Percentiles rank a stretch among this genome's conserved stretches.
Conservation (phyloP, 2,329 filamentous ascomycete genomes). For the Cercospora zeina region DNA sequence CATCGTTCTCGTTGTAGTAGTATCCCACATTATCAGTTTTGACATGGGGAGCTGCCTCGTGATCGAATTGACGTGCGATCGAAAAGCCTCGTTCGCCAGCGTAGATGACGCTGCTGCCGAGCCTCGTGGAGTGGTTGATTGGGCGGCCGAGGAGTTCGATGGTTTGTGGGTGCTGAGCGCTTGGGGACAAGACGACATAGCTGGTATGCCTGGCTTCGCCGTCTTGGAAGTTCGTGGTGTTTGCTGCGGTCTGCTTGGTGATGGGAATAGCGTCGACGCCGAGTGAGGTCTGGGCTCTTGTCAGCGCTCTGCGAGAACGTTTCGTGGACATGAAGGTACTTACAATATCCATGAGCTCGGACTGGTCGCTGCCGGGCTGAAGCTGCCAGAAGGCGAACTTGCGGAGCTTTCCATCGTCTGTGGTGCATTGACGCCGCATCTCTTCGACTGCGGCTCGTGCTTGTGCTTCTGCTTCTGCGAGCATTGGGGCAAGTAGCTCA, state of each 20-base stretch:
- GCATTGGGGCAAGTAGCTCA: not conserved
- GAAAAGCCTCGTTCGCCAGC: not conserved
- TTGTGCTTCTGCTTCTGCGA: not conserved
- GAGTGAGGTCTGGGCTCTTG: not conserved
- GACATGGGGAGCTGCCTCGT: not conserved
- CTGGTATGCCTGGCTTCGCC: not conserved
- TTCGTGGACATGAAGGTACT: not conserved
- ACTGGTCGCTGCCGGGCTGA: not conserved
- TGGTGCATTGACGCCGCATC: not conserved
- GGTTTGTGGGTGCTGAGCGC: not conserved
- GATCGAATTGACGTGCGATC: not conserved
- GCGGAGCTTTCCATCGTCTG: not conserved
- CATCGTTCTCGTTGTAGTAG: not conserved
- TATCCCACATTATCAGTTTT: not conserved
- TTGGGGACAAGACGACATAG: not conserved
- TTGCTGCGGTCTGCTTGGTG: not conserved
- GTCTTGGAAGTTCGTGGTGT: not conserved
- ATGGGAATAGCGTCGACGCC: not conserved
- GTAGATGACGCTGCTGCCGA: not conserved
- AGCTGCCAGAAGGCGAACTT: not conserved
- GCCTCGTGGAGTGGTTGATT: not conserved
- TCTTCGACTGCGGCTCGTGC: not conserved
- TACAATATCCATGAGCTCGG: not conserved
- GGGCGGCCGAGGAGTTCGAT: not conserved
- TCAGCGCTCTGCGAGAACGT: not conserved